Evolutionary conservation across 257 asterid genomes (phyloP).

Genomic region (Hygrophila difformis): DNA sequence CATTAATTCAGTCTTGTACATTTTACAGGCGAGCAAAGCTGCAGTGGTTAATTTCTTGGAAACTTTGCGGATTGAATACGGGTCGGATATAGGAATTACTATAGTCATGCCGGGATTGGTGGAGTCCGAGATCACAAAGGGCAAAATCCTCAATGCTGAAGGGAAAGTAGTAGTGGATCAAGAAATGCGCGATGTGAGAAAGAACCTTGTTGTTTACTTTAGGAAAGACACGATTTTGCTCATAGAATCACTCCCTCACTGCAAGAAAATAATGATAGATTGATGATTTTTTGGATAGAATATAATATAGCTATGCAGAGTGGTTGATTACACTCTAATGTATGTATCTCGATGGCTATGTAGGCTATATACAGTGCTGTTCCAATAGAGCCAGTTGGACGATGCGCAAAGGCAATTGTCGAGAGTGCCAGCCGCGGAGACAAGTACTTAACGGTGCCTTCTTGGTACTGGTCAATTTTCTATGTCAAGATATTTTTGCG

Average conservation of each 20-base stretch:
- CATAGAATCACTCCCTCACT: too few species aligned
- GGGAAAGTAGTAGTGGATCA: conserved; percentile 46
- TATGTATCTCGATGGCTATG: too few species aligned
- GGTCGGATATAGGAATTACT: conserved; percentile 53
- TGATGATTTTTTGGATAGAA: too few species aligned
- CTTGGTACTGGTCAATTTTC: conserved; percentile 37
- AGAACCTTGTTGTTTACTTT: neutral
- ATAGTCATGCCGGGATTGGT: conserved; percentile 51
- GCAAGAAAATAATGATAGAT: too few species aligned
- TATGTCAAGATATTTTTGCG: conserved; percentile 42
- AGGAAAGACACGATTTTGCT: too few species aligned
- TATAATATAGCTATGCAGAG: too few species aligned
- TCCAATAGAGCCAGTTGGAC: conserved; percentile 36
- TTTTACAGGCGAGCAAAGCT: conserved; percentile 85
- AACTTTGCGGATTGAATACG: conserved; percentile 61
- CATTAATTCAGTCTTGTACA: too few species aligned
- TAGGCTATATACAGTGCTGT: neutral
- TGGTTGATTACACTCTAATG: too few species aligned
- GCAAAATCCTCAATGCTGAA: conserved; percentile 36
- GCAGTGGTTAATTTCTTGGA: conserved; percentile 56
- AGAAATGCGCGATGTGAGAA: conserved; percentile 56
- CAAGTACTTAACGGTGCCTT: conserved; percentile 42
- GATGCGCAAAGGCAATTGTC: conserved; percentile 42
- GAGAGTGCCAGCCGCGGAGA: conserved; percentile 46
- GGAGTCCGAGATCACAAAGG: conserved; percentile 61